These are phyloP conservation scores for Panaeolus papilionaceus DNA, from an alignment of 768 basidiomycete species.

Conservation along the genomic window DNA sequence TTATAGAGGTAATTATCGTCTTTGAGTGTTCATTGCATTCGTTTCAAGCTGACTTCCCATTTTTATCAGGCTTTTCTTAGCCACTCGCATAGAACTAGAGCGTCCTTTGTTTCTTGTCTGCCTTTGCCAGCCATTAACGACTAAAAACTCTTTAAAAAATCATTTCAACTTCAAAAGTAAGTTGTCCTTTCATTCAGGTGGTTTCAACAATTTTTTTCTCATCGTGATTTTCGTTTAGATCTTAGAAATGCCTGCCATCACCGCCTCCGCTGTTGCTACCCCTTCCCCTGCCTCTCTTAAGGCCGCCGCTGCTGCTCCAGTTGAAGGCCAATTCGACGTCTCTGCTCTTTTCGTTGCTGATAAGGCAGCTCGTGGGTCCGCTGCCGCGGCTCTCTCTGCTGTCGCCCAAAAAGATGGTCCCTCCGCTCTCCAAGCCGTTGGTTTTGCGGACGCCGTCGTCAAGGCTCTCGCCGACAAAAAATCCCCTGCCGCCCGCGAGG, in stretches of 20 bases:
- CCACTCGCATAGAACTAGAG: conserved; percentile 61
- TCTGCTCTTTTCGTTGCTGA: conserved; percentile 83
- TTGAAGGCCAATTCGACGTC: conserved; percentile 72
- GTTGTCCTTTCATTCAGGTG: conserved; percentile 21
- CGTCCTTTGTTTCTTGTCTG: conserved; percentile 66
- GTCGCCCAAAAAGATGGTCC: conserved; percentile 87
- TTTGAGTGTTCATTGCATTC: not conserved
- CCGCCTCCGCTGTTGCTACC: conserved; percentile 62
- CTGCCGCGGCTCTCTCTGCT: conserved; percentile 72
- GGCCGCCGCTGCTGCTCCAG: conserved; percentile 50
- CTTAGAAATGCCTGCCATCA: conserved; percentile 82
- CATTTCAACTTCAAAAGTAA: conserved; percentile 48
- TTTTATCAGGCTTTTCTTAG: conserved; percentile 41
- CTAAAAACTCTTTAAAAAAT: conserved; percentile 42
- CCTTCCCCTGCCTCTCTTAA: conserved; percentile 78
- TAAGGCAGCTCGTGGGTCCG: conserved; percentile 79
- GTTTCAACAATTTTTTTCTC: conserved; percentile 2
- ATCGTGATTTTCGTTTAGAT: conserved; percentile 42
- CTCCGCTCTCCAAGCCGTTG: conserved; percentile 69
- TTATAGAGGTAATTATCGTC: conserved; percentile 45
- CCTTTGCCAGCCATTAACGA: conserved; percentile 54
- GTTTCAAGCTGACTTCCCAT: conserved; percentile 19
- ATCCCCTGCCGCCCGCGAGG: conserved; percentile 89
- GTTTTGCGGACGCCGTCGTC: conserved; percentile 74
- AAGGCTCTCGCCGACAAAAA: conserved; percentile 96